Base-by-base conservation (phyloP, 2,329 filamentous ascomycete species). In the Penicillium crustosum region DNA sequence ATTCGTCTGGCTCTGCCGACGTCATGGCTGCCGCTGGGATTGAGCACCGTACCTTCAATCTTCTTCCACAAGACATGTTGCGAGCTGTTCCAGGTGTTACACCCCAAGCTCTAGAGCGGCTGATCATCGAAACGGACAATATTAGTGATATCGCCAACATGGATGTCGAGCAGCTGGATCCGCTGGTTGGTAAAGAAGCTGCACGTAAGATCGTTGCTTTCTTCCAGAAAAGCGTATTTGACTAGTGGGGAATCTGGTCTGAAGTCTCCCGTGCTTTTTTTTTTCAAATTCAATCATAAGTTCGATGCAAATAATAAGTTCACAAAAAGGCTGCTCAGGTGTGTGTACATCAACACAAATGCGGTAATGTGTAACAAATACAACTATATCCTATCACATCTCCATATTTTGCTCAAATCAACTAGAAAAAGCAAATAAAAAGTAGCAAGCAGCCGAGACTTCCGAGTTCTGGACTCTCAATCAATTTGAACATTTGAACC, bases 11-110 rank as follows among this genome's bases (percentile, higher is more conserved):
- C 35, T 66, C 66, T 27, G 83, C 80, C 64, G 80, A 82, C 50
- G 80, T 85, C 72, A 81, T 78, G 68, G 84, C 81, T 2, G 87
- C 87, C 58, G 83, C 77, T 33, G 74, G 75, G 2, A 71, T 78
- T 47, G 74, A 77, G 58, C 73, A 88, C 65, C 85, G 90, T 66
- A 86, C 82, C 0, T 96, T 96, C 69, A 95, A 92, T 67, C 84
- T 88, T 60, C 87, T 91, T 67, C 91, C 92, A 29, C 90, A 95
- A 76, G 93, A 97, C 71, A 96, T 97, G 90, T 77, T 99, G 61
- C 81, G 88, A 29, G 84, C 86, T 2, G 87, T 97, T 13, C 94
- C 94, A 0, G 94, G 94, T 0, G 85, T 97, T 15, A 93, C 86
- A 35, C 86, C 87, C 12, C 89, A 91, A 76, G 92, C 90, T 60